Evolutionary conservation across 2,329 filamentous ascomycete genomes (phyloP).

Genomic region (Coniochaeta prunicola): DNA sequence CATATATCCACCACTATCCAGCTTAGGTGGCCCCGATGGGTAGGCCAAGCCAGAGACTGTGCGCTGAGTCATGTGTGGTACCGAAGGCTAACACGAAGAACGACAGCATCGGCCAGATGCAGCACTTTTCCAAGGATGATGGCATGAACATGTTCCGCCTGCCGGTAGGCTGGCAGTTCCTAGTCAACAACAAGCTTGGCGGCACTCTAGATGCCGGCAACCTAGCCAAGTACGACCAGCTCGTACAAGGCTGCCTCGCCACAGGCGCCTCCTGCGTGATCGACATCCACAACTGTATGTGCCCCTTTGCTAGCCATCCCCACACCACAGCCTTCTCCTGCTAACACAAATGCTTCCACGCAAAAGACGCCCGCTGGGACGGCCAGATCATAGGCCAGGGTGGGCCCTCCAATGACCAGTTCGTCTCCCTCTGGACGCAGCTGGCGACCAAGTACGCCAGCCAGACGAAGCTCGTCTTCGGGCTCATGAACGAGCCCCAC

Average conservation of each 20-base stretch:
- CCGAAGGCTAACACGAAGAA: neutral
- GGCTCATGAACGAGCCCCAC: constrained; percentile 62
- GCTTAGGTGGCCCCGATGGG: constrained; percentile 23
- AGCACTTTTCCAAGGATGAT: constrained; percentile 47
- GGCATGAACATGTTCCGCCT: constrained; percentile 50
- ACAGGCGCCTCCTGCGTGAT: constrained; percentile 43
- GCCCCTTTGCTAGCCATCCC: no score
- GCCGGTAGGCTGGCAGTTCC: constrained; percentile 45
- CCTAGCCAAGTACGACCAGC: constrained; percentile 35
- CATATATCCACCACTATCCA: constrained; percentile 21
- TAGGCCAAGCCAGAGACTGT: constrained; percentile 11
- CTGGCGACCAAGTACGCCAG: constrained; percentile 48
- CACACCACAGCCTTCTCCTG: neutral
- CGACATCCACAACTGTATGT: constrained; percentile 27
- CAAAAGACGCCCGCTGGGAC: constrained; percentile 55
- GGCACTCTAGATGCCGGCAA: constrained; percentile 33
- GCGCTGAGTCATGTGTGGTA: no score
- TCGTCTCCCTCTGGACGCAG: constrained; percentile 49
- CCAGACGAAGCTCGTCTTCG: constrained; percentile 48
- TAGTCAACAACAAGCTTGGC: constrained; percentile 34
- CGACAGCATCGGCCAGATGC: constrained; percentile 37
- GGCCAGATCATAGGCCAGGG: constrained; percentile 56
- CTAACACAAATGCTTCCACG: constrained; percentile 15
- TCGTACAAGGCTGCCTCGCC: constrained; percentile 40
- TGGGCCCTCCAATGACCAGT: constrained; percentile 53